Percentiles rank a stretch among this genome's conserved stretches.
Conservation (phyloP, 2,329 filamentous ascomycete genomes). For the Fusarium sterilihyphosum region DNA sequence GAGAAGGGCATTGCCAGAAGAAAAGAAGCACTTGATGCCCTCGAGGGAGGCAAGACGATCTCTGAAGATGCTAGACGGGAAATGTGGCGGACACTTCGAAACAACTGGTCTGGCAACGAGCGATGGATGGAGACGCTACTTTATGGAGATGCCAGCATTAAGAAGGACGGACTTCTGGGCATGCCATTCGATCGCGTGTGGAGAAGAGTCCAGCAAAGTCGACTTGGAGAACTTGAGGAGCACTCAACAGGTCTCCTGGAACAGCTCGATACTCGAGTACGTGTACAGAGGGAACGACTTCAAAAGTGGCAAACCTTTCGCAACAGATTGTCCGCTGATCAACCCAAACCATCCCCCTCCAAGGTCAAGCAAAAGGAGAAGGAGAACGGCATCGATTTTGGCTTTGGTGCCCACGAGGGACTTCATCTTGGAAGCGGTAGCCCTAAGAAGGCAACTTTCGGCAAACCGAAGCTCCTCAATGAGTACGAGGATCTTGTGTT, state of each 20-base stretch:
- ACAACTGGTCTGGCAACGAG: constrained; percentile 82
- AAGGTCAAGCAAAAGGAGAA: constrained; percentile 36
- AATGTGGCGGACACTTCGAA: constrained; percentile 69
- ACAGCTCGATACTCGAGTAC: constrained; percentile 75
- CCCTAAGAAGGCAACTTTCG: constrained; percentile 40
- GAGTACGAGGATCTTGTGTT: constrained; percentile 58
- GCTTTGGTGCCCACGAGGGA: constrained; percentile 62
- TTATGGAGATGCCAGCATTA: constrained; percentile 68
- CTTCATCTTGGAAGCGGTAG: constrained; percentile 55
- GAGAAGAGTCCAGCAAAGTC: constrained; percentile 70
- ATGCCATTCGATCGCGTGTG: constrained; percentile 77
- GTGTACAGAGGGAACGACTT: constrained; percentile 73
- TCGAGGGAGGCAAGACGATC: constrained; percentile 47
- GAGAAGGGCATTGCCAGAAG: constrained; percentile 65
- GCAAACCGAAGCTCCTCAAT: constrained; percentile 43
- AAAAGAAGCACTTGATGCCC: constrained; percentile 56
- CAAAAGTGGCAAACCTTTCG: constrained; percentile 79
- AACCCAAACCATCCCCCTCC: constrained; percentile 33
- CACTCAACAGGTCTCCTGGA: constrained; percentile 67
- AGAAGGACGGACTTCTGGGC: constrained; percentile 71
- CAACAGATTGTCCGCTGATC: constrained; percentile 55
- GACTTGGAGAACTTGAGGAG: constrained; percentile 65
- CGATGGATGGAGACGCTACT: constrained; percentile 78
- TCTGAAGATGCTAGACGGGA: constrained; percentile 57
- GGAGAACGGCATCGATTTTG: constrained; percentile 61